Base-by-base conservation (phyloP, 805 yeast species). In the Yarrowia sp. region DNA sequence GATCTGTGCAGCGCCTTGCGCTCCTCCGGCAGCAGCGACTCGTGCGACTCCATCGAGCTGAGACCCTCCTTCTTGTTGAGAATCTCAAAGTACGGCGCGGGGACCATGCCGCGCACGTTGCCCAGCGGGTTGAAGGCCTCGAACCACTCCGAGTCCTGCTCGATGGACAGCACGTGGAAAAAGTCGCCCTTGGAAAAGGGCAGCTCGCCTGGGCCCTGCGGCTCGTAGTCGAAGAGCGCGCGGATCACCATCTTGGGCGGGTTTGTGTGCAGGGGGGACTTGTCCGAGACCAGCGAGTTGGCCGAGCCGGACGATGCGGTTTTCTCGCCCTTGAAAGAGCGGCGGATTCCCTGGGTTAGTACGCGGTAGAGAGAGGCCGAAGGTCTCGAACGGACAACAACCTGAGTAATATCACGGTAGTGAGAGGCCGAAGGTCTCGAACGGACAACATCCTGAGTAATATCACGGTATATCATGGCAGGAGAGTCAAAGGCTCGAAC, bases 41-140 rank as follows among this genome's bases (percentile, higher is more conserved):
- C 38, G 21, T 27, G 21, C 3, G 47, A 27, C 36, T 32, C 38
- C 7, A 36, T 35, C 25, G 44, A 25, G 21, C 24, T 13, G 36
- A 47, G 19, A 0, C 55, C 55, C 33, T 35, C 59, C 27, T 55
- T 27, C 22, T 55, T 55, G 61, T 21, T 31, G 24, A 42, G 62
- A 16, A 84, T 86, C 74, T 91, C 96, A 73, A 93, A 94, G 72
- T 86, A 86, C 10, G 85, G 77, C 41, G 84, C 84, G 4, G 98
- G 98, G 1, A 94, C 98, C 82, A 88, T 82, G 0, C 99, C 99
- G 56, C 82, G 80, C 25, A 81, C 75, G 67, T 86, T 83, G 32
- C 88, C 84, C 49, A 87, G 82, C 13, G 98, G 97, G 71, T 93
- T 91, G 59, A 85, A 84, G 1, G 96, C 97, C 69, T 90, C 91